A percentile compares a stretch with the other conserved stretches of the same genome.
Conservation (phyloP, 208 protist genomes). For the Crithidia acanthocephali region DNA sequence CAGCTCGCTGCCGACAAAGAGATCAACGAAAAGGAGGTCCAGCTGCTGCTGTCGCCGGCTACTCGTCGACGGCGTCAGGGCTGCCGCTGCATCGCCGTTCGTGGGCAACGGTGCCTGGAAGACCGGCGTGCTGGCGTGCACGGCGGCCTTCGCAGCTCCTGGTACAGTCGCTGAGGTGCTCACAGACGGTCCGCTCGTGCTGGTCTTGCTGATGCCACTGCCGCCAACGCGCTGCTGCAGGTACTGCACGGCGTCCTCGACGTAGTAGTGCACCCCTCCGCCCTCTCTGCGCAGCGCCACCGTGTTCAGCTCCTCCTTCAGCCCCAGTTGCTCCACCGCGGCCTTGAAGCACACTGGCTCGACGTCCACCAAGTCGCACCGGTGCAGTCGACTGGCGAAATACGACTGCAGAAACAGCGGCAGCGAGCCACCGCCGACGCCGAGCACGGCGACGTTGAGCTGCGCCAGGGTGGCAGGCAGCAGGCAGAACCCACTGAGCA, state of each 20-base stretch:
- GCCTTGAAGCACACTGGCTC: slow-evolving; percentile 76
- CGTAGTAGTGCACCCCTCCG: slow-evolving; percentile 45
- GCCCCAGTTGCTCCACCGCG: slow-evolving; percentile 75
- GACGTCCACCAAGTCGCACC: slow-evolving; percentile 81
- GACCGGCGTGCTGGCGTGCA: slow-evolving; percentile 21
- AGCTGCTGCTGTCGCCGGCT: slow-evolving; percentile 38
- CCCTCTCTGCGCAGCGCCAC: slow-evolving; percentile 22
- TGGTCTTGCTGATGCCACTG: not conserved
- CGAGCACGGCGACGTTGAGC: slow-evolving; percentile 74
- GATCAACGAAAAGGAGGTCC: slow-evolving; percentile 85
- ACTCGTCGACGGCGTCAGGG: slow-evolving; percentile 6
- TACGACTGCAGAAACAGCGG: slow-evolving; percentile 78
- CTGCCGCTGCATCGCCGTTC: not conserved
- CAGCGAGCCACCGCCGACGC: slow-evolving; percentile 80
- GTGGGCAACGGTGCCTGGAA: not conserved
- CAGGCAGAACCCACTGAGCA: slow-evolving; percentile 74
- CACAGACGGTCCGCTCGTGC: not conserved
- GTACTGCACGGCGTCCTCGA: slow-evolving; percentile 51
- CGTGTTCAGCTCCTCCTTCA: slow-evolving; percentile 54
- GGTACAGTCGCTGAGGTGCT: not conserved
- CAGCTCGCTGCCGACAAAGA: slow-evolving; percentile 79
- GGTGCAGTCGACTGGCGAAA: slow-evolving; percentile 52
- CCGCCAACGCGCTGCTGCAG: slow-evolving; percentile 16
- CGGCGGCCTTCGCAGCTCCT: not conserved
- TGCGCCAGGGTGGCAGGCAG: slow-evolving; percentile 49